Percentiles rank a stretch among this genome's conserved stretches.
phyloP scores from a whole-genome alignment of 352 stramenopile species.

The Phytophthora tubulina region DNA sequence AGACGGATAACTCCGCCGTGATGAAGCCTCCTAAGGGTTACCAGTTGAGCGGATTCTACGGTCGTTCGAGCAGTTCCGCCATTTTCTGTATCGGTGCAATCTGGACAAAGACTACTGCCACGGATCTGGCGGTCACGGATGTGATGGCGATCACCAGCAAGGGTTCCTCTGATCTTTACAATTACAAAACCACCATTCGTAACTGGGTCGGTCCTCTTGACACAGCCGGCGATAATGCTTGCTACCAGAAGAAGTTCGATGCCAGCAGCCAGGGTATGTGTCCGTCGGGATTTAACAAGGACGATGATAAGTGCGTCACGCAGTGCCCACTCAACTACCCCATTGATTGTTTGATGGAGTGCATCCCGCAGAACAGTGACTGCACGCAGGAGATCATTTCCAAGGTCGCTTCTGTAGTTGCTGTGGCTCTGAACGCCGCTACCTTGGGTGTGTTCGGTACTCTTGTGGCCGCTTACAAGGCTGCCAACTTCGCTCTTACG shows the following conservation, averaged over 20 bases:
- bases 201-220: conserved; percentile 56
- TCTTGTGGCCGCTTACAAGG: conserved; percentile 16
- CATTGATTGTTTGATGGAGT: background rate
- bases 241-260: conserved; percentile 42
- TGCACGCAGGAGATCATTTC: conserved; percentile 45
- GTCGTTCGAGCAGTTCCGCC: conserved; percentile 12
- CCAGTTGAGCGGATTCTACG: conserved; percentile 34
- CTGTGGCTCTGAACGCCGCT: conserved; percentile 47
- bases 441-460: conserved; percentile 47
- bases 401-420: conserved; percentile 44
- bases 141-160: conserved; percentile 23
- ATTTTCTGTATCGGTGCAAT: conserved; percentile 35
- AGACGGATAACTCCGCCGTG: conserved; percentile 16
- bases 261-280: conserved; percentile 43
- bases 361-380: background rate
- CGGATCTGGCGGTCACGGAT: conserved; percentile 32
- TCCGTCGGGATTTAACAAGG: conserved; percentile 50
- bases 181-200: conserved; percentile 39
- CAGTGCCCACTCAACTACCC: conserved; percentile 45
- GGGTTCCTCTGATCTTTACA: conserved; percentile 20
- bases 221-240: conserved; percentile 18
- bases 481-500: conserved; percentile 15
- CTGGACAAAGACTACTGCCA: conserved; percentile 10
- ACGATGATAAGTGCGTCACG: conserved; percentile 53
- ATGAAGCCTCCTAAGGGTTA: conserved; percentile 26